Evolutionary conservation across 2,329 filamentous ascomycete species (phyloP).

Genomic region (Fusarium napiforme): DNA sequence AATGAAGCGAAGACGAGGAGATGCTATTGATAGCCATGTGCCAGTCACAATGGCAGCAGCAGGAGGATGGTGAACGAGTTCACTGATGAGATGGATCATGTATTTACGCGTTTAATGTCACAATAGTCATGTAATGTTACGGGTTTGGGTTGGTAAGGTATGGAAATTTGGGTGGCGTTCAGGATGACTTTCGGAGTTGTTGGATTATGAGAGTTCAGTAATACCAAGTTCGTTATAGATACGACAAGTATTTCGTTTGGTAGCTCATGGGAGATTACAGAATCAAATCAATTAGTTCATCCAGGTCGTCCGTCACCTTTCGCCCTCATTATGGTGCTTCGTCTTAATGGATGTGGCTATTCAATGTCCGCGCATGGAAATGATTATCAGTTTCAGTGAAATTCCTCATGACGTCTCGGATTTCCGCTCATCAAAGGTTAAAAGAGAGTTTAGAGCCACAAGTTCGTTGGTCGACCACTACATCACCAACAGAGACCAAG

Average conservation of each 20-base stretch:
- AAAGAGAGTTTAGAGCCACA: constrained; percentile 16
- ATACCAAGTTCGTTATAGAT: constrained; percentile 33
- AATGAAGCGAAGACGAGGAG: constrained; percentile 52
- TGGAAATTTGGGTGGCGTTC: constrained; percentile 22
- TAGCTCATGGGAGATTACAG: constrained; percentile 12
- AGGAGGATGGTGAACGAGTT: constrained; percentile 46
- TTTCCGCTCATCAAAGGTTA: neutral
- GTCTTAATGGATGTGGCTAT: neutral
- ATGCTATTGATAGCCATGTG: constrained; percentile 48
- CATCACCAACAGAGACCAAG: constrained; percentile 13
- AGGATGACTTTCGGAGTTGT: constrained; percentile 10
- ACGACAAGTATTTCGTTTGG: constrained; percentile 22
- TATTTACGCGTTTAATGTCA: constrained; percentile 34
- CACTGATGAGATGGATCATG: constrained; percentile 21
- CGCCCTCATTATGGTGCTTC: neutral
- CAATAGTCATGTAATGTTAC: constrained; percentile 24
- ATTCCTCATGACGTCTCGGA: constrained; percentile 7
- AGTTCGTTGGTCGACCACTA: constrained; percentile 9
- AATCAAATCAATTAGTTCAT: constrained; percentile 2
- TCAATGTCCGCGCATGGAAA: neutral
- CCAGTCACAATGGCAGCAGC: constrained; percentile 46
- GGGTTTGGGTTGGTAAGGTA: neutral
- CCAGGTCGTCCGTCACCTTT: neutral
- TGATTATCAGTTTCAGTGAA: neutral
- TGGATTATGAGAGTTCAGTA: constrained; percentile 14